These are phyloP conservation scores for Clonostachys solani DNA, from an alignment of 2,329 filamentous ascomycete species.

Conservation along the genomic window DNA sequence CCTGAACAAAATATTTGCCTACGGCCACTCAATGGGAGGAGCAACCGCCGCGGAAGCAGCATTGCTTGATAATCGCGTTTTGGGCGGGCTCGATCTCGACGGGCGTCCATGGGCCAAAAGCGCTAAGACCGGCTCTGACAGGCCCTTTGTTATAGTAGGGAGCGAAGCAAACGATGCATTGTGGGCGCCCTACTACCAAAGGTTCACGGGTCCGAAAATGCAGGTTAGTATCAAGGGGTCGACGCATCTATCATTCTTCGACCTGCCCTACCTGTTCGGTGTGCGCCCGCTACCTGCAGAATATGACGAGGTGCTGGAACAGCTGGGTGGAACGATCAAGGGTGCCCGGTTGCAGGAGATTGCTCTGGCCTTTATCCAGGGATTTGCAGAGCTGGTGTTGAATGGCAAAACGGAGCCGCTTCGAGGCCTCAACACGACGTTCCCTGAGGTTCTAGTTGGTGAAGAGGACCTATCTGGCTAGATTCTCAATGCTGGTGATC, in stretches of 20 bases:
- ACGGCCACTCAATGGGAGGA: slow-evolving; percentile 28
- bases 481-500: no score
- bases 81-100: slow-evolving; percentile 29
- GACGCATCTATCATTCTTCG: neutral
- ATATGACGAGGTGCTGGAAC: neutral
- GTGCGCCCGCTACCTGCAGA: neutral
- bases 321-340: neutral
- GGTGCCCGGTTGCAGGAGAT: neutral
- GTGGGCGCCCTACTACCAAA: neutral
- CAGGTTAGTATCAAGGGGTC: neutral
- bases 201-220: neutral
- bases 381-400: neutral
- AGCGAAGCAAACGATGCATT: neutral
- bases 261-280: neutral
- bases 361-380: neutral
- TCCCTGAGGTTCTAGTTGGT: neutral
- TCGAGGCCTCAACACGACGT: neutral
- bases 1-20: slow-evolving; percentile 12
- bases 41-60: slow-evolving; percentile 21
- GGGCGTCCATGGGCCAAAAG: slow-evolving; percentile 15
- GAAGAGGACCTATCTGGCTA: no score
- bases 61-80: slow-evolving; percentile 19
- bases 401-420: neutral
- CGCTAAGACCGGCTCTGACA: neutral
- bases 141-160: neutral